These are phyloP conservation scores for Rhodamnia rubescens DNA, from an alignment of 345 rosid genomes.

Conservation along the genomic window DNA sequence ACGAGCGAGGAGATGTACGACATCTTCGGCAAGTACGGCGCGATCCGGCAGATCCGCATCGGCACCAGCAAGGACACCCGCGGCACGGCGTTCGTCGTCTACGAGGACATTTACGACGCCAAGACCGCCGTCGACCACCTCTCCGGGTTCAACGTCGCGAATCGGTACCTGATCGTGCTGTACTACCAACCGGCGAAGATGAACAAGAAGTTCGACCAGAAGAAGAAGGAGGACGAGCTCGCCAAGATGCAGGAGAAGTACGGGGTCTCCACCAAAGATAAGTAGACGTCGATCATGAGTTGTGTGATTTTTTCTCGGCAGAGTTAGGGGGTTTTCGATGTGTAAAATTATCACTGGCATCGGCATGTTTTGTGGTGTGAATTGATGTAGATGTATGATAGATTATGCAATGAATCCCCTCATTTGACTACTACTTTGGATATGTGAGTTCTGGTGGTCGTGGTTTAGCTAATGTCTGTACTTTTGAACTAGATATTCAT, in stretches of 20 bases:
- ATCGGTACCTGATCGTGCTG: constrained; percentile 75
- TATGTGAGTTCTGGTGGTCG: background rate
- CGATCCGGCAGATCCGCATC: constrained; percentile 91
- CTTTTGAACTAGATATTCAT: background rate
- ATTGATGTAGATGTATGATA: background rate
- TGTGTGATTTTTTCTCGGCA: background rate
- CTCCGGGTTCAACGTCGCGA: constrained; percentile 97
- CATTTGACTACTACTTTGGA: background rate
- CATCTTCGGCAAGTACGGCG: constrained; percentile 94
- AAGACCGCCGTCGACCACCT: constrained; percentile 96
- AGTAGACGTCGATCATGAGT: constrained; percentile 11
- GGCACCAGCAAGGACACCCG: constrained; percentile 87
- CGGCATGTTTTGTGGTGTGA: background rate
- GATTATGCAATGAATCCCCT: background rate
- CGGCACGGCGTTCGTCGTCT: constrained; percentile 89
- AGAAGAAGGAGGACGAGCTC: constrained; percentile 84
- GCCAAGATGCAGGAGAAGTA: constrained; percentile 87
- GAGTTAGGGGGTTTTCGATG: background rate
- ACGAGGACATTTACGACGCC: constrained; percentile 96
- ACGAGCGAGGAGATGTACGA: constrained; percentile 99
- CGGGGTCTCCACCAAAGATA: constrained; percentile 80
- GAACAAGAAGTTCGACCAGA: constrained; percentile 91
- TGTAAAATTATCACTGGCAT: background rate
- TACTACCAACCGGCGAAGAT: constrained; percentile 92
- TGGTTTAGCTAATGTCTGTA: background rate